phyloP scores from a whole-genome alignment of 352 stramenopile species.

The Pythium aristosporum region DNA sequence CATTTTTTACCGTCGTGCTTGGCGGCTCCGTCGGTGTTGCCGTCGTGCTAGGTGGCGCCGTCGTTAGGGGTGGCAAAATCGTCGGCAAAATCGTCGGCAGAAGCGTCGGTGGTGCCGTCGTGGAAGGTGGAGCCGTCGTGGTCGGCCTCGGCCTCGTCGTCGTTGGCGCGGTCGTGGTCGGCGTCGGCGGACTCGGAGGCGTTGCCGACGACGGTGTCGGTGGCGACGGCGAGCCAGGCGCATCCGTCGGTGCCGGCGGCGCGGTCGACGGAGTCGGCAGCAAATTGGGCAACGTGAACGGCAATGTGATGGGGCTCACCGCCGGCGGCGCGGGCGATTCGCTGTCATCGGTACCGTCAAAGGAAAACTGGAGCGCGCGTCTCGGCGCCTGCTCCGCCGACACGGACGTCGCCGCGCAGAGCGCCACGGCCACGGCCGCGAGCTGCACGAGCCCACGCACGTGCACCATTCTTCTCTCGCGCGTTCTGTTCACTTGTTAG shows the following conservation, averaged over 20 bases:
- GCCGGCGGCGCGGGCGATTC: not conserved
- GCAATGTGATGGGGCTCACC: not conserved
- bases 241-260: not conserved
- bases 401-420: slow-evolving; percentile 4
- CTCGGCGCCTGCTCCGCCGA: not conserved
- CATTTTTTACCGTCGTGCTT: too few relatives aligned
- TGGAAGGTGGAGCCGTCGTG: not conserved
- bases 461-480: slow-evolving; percentile 12
- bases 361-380: slow-evolving; percentile 8
- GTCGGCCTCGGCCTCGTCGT: slow-evolving; percentile 2
- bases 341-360: not conserved
- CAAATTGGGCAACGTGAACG: not conserved
- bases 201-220: not conserved
- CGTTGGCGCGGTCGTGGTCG: not conserved
- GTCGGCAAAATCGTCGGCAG: too few relatives aligned
- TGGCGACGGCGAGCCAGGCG: not conserved
- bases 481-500: slow-evolving; percentile 1
- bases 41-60: too few relatives aligned
- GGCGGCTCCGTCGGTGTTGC: too few relatives aligned
- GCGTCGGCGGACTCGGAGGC: not conserved
- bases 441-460: slow-evolving; percentile 11
- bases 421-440: slow-evolving; percentile 8
- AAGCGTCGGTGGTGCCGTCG: not conserved
- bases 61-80: too few relatives aligned
- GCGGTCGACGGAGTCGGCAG: not conserved